A percentile compares a stretch with the other conserved stretches of the same genome.
Conservation (phyloP, 2,329 filamentous ascomycete genomes). For the Neofusicoccum laricinum region DNA sequence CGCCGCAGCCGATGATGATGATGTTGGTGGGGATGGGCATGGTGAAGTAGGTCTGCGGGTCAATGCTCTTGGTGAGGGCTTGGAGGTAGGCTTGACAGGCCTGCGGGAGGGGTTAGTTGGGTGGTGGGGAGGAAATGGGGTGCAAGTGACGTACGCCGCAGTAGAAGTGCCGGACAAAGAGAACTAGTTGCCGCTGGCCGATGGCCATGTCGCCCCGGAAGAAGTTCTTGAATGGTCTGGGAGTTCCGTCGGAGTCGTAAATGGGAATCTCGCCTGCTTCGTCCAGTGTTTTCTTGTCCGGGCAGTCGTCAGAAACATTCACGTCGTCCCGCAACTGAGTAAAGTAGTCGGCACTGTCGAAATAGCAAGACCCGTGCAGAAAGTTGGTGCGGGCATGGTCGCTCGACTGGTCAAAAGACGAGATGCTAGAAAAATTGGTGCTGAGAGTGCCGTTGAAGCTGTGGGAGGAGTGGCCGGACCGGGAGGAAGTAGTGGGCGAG, state of each 20-base stretch:
- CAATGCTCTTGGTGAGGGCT: conserved; percentile 55
- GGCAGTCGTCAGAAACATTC: conserved; percentile 18
- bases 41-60: conserved; percentile 32
- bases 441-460: background rate
- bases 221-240: conserved; percentile 61
- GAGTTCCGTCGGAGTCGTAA: conserved; percentile 60
- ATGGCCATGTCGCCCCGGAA: conserved; percentile 50
- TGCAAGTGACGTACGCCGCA: conserved; percentile 30
- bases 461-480: background rate
- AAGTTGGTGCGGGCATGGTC: background rate
- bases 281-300: background rate
- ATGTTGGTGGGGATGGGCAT: conserved; percentile 56
- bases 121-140: background rate
- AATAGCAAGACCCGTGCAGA: conserved; percentile 13
- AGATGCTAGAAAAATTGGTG: conserved; percentile 8
- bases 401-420: background rate
- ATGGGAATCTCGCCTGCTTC: conserved; percentile 39
- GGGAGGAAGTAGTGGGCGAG: background rate
- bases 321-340: conserved; percentile 30
- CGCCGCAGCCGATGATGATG: conserved; percentile 65
- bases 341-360: conserved; percentile 33
- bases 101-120: conserved; percentile 35
- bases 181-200: conserved; percentile 36
- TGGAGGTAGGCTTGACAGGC: conserved; percentile 69
- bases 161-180: conserved; percentile 43